phyloP scores from a whole-genome alignment of 345 rosid species.

The Heritiera littoralis region DNA sequence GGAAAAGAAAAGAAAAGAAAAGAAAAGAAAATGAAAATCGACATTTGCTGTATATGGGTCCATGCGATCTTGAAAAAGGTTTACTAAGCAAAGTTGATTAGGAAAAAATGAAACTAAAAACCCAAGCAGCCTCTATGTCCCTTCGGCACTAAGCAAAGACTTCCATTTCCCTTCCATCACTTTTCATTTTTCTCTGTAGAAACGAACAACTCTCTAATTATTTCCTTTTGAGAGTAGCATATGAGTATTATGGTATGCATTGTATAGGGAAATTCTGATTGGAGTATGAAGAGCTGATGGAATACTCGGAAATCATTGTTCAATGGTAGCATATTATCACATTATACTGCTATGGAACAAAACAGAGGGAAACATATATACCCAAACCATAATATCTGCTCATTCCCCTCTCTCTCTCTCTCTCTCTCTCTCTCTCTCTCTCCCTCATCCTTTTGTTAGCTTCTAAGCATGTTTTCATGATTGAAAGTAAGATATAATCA shows the following conservation, averaged over 20 bases:
- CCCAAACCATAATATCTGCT: constrained; percentile 23
- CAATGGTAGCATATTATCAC: neutral
- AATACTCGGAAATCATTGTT: neutral
- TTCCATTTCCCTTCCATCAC: neutral
- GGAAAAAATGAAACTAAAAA: neutral
- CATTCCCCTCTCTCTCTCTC: neutral
- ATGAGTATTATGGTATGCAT: neutral
- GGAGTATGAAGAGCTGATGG: neutral
- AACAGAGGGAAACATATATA: constrained; percentile 24
- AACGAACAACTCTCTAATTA: neutral
- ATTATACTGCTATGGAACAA: neutral
- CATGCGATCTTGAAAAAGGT: constrained; percentile 11
- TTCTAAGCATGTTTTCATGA: constrained; percentile 91
- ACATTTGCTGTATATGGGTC: constrained; percentile 14
- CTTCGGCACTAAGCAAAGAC: neutral
- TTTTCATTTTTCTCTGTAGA: neutral
- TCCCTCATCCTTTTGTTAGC: constrained; percentile 49
- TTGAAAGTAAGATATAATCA: constrained; percentile 39
- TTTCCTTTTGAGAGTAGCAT: neutral
- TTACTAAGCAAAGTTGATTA: neutral
- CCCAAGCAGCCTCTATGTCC: neutral
- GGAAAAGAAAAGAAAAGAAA: too few species aligned
- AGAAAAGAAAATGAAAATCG: too few species aligned
- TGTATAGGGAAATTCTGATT: neutral
- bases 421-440: constrained; percentile 5